phyloP scores from a whole-genome alignment of 306 rosid genomes.

The Cucurbita moschata region DNA sequence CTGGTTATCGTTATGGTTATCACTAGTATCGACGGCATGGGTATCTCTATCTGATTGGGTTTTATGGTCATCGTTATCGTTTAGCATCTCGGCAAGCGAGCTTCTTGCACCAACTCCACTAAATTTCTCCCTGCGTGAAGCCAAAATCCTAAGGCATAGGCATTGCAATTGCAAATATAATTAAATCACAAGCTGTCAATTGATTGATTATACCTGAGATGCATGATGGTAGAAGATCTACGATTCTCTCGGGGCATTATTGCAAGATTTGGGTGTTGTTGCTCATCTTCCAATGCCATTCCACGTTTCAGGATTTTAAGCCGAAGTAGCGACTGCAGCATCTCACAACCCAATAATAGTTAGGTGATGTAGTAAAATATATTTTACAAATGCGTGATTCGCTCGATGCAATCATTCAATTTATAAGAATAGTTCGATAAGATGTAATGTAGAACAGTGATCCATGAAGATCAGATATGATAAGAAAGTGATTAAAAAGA shows the following conservation, averaged over 20 bases:
- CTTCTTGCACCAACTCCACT: conserved; percentile 10
- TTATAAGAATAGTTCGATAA: too few relatives aligned
- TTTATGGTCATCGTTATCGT: conserved; percentile 4
- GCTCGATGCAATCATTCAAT: neutral
- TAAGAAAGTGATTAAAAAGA: neutral
- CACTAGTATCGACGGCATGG: neutral
- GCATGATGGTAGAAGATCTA: conserved; percentile 38
- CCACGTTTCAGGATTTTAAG: conserved; percentile 44
- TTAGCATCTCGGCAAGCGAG: conserved; percentile 9
- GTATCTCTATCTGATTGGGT: neutral
- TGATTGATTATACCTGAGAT: conserved; percentile 40
- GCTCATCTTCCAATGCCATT: conserved; percentile 19
- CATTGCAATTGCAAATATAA: neutral
- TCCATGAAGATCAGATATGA: neutral
- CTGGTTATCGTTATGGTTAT: neutral
- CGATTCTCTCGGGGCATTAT: conserved; percentile 10
- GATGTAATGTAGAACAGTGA: too few relatives aligned
- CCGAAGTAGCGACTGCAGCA: conserved; percentile 52
- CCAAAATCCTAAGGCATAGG: neutral
- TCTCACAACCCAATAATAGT: neutral
- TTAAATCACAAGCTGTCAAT: too few relatives aligned
- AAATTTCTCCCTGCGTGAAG: conserved; percentile 48
- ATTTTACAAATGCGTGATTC: neutral
- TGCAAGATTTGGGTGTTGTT: conserved; percentile 8
- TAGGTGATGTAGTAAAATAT: neutral